Evolutionary conservation across 2,329 filamentous ascomycete species (phyloP), one percentile per base, ranked within the genome.

Genomic region (Stagonosporopsis rhizophila): DNA sequence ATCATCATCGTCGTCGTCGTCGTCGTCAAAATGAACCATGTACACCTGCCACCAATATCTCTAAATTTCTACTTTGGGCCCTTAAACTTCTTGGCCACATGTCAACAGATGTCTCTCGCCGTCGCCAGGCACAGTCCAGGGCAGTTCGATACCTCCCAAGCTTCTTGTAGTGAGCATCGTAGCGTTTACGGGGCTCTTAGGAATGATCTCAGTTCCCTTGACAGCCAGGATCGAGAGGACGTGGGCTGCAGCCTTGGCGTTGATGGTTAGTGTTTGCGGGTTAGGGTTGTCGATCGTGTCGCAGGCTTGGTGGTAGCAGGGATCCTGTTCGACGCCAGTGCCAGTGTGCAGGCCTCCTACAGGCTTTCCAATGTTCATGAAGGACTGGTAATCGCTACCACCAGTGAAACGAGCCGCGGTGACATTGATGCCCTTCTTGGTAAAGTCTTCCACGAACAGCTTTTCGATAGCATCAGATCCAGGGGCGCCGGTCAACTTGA

Each of bases 261-360:
- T 77, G 35, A 76, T 60, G 7, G 73, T 65, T 28, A 77, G 64
- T 2, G 76, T 77, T 2, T 65, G 68, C 3, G 71, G 60, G 41
- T 76, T 73, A 1, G 76, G 70, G 52, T 79, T 78, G 32, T 73
- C 67, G 41, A 76, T 72, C 2, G 67, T 76, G 46, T 79, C 77
- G 44, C 76, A 75, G 5, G 68, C 68, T 32, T 73, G 67, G 55
- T 79, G 77, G 56, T 79, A 78, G 60, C 75, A 77, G 2, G 70
- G 68, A 48, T 78, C 76, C 45, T 76, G 73, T 25, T 71, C 71
- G 2, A 76, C 65, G 14, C 76, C 76, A 0, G 74, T 77, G 25
- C 77, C 77, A 0, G 76, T 78, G 47, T 77, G 75, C 17, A 77
- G 67, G 11, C 76, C 76, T 25, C 76, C 76, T 6, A 75, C 71